Evolutionary conservation across 2,329 filamentous ascomycete species (phyloP).

Genomic region (Paraconiothyrium brasiliense): DNA sequence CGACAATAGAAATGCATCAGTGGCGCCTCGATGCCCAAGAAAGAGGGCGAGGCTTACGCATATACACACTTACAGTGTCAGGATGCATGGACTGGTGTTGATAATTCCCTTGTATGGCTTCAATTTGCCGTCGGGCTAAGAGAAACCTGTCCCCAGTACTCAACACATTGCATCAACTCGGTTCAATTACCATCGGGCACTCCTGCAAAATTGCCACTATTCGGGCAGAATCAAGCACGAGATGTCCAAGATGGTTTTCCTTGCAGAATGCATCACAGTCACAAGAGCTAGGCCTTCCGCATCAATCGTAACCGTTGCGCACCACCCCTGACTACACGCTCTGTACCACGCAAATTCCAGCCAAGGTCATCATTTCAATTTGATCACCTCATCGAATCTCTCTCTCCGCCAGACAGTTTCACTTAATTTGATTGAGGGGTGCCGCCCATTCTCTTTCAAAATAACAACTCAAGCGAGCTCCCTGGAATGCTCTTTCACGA

Average conservation of each 20-base stretch:
- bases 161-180: not conserved
- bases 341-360: conserved; percentile 30
- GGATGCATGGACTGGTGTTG: not conserved
- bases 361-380: conserved; percentile 17
- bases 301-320: conserved; percentile 27
- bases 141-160: not conserved
- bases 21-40: not conserved
- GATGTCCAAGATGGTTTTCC: conserved; percentile 29
- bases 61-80: not conserved
- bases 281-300: conserved; percentile 20
- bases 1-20: no score
- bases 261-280: conserved; percentile 31
- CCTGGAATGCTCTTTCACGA: conserved; percentile 31
- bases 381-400: conserved; percentile 9
- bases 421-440: conserved; percentile 23
- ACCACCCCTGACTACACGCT: conserved; percentile 33
- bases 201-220: not conserved
- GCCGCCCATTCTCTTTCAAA: conserved; percentile 14
- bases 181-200: not conserved
- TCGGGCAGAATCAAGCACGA: not conserved
- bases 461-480: conserved; percentile 29
- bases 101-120: not conserved
- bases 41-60: not conserved
- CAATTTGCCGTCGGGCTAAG: not conserved
- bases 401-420: conserved; percentile 23